phyloP scores from a whole-genome alignment of 2,329 filamentous ascomycete genomes.

The Diaporthe velutina region DNA sequence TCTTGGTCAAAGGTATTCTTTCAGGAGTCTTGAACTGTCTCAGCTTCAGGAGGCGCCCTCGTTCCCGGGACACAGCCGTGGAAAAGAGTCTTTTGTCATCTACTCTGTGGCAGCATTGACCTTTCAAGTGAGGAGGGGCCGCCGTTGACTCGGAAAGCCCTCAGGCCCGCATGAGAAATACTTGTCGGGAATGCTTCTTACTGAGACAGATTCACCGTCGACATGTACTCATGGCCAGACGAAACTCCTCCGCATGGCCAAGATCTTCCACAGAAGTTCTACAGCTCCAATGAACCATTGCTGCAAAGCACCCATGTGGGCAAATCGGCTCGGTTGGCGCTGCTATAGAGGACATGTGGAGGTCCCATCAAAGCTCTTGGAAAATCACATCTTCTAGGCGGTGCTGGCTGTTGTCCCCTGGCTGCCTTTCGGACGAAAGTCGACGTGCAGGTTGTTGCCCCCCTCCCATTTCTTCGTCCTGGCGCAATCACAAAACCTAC shows the following conservation, averaged over 20 bases:
- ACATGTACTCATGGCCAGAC: background rate
- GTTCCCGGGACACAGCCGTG: background rate
- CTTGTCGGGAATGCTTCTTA: background rate
- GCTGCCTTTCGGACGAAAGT: background rate
- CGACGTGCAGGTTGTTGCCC: slow-evolving; percentile 2
- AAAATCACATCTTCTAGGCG: background rate
- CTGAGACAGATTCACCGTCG: background rate
- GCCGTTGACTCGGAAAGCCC: background rate
- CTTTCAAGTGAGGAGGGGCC: background rate
- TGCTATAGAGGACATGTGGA: background rate
- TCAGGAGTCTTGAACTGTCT: background rate
- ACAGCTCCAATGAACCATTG: too few species aligned
- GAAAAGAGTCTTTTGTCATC: background rate
- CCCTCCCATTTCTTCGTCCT: background rate
- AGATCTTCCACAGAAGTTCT: background rate
- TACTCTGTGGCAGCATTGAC: background rate
- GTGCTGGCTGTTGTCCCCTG: slow-evolving; percentile 2
- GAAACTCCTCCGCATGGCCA: background rate
- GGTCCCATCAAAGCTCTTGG: background rate
- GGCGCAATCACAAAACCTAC: background rate
- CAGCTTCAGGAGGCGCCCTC: background rate
- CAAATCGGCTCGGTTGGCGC: background rate
- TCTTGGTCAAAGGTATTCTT: background rate
- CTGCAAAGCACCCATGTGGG: background rate
- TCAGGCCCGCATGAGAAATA: background rate